Base-by-base conservation (phyloP, 139 green algal species). In the Spirogloea muscicola region DNA sequence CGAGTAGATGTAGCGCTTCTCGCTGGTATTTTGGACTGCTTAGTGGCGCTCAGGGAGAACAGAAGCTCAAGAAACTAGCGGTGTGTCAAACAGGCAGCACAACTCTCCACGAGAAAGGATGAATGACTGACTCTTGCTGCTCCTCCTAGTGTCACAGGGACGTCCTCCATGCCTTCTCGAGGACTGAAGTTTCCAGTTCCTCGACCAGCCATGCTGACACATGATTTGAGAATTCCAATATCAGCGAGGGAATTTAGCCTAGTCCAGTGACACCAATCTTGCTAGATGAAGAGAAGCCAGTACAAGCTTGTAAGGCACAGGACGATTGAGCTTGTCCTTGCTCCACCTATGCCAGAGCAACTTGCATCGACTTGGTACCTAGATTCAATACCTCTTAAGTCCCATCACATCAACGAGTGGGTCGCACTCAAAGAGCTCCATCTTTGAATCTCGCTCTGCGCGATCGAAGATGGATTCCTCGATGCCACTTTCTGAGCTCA, bases 401-500 rank as follows among this genome's bases (percentile, higher is more conserved):
- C 59, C 70, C 27, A 58, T 31, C 18, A 44, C 70, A 78, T 79
- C 70, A 16, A 79, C 70, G 21, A 79, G 61, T 31, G 70, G 70
- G 55, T 79, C 70, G 1, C 40, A 58, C 61, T 79, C 70, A 66
- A 79, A 79, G 27, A 79, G 60, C 58, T 79, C 70, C 25, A 79
- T 59, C 62, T 73, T 73, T 33, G 70, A 72, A 9, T 79, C 70
- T 16, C 70, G 55, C 38, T 61, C 69, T 55, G 21, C 21, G 21
- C 46, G 46, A 55, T 55, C 46, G 46, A 55, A 55, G 21, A 55
- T 55, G 21, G 46, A 55, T 31, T 55, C 46, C 21, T 55, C 21
- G 21, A 21, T 31, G 46, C 21, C 21, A 21, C 21, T 21, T 55
- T 55, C 46, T 21, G 21, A 21, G 46, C 46, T 31, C 21, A 55